These are phyloP conservation scores for Parietaria judaica DNA, from an alignment of 306 rosid species.

Conservation along the genomic window DNA sequence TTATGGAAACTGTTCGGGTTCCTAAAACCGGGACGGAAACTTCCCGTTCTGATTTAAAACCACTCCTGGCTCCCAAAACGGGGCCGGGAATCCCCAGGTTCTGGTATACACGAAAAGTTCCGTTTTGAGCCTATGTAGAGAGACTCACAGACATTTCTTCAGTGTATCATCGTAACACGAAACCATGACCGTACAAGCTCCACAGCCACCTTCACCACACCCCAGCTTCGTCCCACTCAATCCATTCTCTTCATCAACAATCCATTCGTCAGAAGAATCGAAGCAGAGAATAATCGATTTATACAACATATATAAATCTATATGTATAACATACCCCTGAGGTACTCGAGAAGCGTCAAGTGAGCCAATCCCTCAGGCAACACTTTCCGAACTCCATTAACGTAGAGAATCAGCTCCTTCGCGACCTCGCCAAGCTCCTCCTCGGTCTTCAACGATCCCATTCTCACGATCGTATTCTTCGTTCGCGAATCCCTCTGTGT, in stretches of 20 bases:
- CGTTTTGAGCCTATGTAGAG: background rate
- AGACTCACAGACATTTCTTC: constrained; percentile 68
- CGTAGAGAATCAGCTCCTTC: constrained; percentile 46
- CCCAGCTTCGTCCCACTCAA: constrained; percentile 94
- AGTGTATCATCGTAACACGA: constrained; percentile 47
- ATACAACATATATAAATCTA: too few species aligned
- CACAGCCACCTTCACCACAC: constrained; percentile 98
- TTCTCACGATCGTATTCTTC: constrained; percentile 1
- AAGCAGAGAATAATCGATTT: constrained; percentile 1
- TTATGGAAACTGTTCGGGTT: too few species aligned
- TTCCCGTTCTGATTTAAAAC: too few species aligned
- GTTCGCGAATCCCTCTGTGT: background rate
- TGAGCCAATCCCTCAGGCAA: constrained; percentile 82
- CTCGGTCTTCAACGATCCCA: constrained; percentile 67
- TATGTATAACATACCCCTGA: constrained; percentile 52
- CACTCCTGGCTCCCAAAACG: too few species aligned
- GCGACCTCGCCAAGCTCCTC: constrained; percentile 30
- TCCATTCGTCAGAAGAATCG: background rate
- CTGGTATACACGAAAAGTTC: too few species aligned
- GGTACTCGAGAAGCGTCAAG: constrained; percentile 82
- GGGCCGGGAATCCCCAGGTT: too few species aligned
- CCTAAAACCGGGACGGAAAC: too few species aligned
- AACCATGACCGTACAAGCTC: constrained; percentile 99
- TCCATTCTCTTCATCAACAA: constrained; percentile 35
- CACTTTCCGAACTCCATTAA: constrained; percentile 62